These are phyloP conservation scores for Fonsecaea monophora DNA, from an alignment of 2,329 filamentous ascomycete genomes.

Conservation along the genomic window DNA sequence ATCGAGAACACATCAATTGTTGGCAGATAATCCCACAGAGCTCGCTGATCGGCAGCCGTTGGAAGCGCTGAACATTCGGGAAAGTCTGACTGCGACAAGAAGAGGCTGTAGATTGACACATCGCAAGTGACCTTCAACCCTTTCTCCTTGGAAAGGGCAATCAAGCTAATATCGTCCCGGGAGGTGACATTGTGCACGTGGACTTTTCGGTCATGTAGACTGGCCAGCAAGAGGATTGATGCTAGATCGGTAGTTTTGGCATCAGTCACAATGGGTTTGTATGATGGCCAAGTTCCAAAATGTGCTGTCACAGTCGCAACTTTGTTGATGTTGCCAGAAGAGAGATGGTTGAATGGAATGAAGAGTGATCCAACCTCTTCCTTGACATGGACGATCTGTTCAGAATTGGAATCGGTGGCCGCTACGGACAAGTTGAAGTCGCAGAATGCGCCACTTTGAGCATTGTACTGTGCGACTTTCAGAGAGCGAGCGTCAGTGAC, in stretches of 20 bases:
- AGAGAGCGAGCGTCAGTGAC: constrained; percentile 75
- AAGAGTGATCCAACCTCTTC: constrained; percentile 79
- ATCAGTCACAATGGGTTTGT: constrained; percentile 82
- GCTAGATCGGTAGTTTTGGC: constrained; percentile 80
- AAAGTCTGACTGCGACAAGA: constrained; percentile 74
- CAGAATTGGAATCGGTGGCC: constrained; percentile 74
- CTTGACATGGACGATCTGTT: constrained; percentile 75
- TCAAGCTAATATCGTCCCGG: constrained; percentile 78
- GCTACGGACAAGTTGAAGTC: constrained; percentile 83
- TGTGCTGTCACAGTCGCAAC: constrained; percentile 79
- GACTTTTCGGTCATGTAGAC: constrained; percentile 77
- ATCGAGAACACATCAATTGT: constrained; percentile 81
- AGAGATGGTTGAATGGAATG: constrained; percentile 79
- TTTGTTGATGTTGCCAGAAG: constrained; percentile 80
- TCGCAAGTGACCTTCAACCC: constrained; percentile 83
- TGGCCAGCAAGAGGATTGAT: constrained; percentile 78
- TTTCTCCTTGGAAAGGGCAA: constrained; percentile 79
- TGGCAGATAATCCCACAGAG: constrained; percentile 74
- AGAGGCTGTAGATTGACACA: constrained; percentile 79
- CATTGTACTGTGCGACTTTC: constrained; percentile 74
- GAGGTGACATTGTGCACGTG: constrained; percentile 82
- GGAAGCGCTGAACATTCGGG: constrained; percentile 72
- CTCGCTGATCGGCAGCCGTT: constrained; percentile 70
- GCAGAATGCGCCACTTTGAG: constrained; percentile 70
- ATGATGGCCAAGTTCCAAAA: constrained; percentile 77